Base-by-base conservation (phyloP, 2,329 filamentous ascomycete genomes). In the Thielaviopsis populi region DNA sequence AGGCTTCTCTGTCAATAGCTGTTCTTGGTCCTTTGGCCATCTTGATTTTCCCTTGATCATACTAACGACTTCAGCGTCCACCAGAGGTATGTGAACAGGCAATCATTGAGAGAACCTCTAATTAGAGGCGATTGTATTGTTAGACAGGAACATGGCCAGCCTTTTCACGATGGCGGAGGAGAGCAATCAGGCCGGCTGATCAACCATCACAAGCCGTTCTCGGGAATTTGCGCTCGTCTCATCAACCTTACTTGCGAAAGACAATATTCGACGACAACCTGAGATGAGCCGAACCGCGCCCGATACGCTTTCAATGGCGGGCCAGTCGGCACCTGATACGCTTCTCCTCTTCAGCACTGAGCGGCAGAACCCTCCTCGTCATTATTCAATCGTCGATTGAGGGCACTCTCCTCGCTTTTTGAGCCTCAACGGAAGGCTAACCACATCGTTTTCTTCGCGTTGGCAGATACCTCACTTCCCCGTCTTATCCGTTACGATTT, bases 371-470 rank as follows among this genome's bases (percentile, higher is more conserved):
- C 83, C 83, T 84, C 78, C 76, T 77, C 76, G 75, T 74, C 72
- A 69, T 69, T 73, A 69, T 50, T 66, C 62, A 61, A 64, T 62
- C 65, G 54, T 64, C 54, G 59, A 62, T 71, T 70, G 79, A 82
- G 83, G 83, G 83, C 83, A 86, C 83, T 86, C 83, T 86, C 79
- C 81, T 80, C 76, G 83, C 83, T 85, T 78, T 78, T 74, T 74
- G 75, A 73, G 80, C 79, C 79, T 78, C 75, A 73, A 75, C 59
- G 46, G 62, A 80, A 80, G 81, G 81, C 83, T 86, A 85, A 86
- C 79, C 74, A 71, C n/a, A 48, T n/a, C 68, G 69, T 67, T 67
- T 70, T 68, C 24, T 50, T 69, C 65, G 64, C 67, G 59, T 72
- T 74, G 62, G 74, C 75, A 86, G 83, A 85, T 83, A 85, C 82